Base-by-base conservation (phyloP, 768 basidiomycete genomes). In the Tricholoma sp. region DNA sequence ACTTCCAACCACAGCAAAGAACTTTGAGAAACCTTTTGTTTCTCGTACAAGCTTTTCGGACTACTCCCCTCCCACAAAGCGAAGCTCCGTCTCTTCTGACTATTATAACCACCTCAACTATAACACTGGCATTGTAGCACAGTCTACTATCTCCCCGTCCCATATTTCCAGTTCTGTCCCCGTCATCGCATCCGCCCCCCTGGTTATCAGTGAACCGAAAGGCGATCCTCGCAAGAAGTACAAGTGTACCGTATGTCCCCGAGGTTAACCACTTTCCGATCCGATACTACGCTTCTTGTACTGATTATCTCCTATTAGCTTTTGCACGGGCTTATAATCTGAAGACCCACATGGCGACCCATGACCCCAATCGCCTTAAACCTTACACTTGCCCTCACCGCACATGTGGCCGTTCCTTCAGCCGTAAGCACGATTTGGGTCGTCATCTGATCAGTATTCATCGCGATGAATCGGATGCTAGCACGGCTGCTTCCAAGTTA, bases 311-410 rank as follows among this genome's bases (percentile, higher is more conserved):
- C 37, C 60, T 55, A 59, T 19, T 57, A 89, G 95, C 89, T 1
- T 98, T 98, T 64, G 94, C 94, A 10, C 79, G 94, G 24, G 93
- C 93, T 2, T 97, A 91, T 72, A 98, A 98, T 66, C 74, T 98
- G 57, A 98, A 98, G 77, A 95, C 94, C 0, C 94, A 97, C 71
- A 86, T 91, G 82, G 88, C 89, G 22, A 98, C 94, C 3, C 94
- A 98, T 72, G 92, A 96, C 69, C 94, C 95, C 21, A 86, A 91
- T 71, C 81, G 94, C 59, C 74, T 87, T 51, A 98, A 96, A 75
- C 92, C 93, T 5, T 89, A 92, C 68, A 81, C 86, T 46, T 98
- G 94, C 71, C 89, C 88, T 43, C 91, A 96, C 72, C 77, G 82
- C 43, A 82, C 85, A 2, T 98, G 94, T 60, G 88, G 87, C 32